Evolutionary conservation across 2,329 filamentous ascomycete species (phyloP).

Genomic region (Aphanoascus verrucosus): DNA sequence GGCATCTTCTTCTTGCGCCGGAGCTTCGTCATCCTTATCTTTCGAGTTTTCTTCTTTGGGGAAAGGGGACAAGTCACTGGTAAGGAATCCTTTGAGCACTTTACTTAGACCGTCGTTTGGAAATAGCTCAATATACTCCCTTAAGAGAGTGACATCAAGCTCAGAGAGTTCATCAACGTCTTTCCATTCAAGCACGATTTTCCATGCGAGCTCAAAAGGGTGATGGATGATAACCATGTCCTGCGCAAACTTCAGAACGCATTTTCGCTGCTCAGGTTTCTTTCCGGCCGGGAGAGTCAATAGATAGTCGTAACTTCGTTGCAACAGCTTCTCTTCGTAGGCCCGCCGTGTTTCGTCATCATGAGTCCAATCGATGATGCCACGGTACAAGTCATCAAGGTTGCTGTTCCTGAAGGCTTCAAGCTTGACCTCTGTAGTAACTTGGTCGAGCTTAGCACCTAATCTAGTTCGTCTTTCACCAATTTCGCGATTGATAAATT

Average conservation of each 20-base stretch:
- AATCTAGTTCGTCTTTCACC: slow-evolving; percentile 78
- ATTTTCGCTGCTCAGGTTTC: slow-evolving; percentile 60
- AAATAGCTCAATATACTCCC: slow-evolving; percentile 73
- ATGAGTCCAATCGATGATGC: slow-evolving; percentile 78
- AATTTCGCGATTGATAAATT: slow-evolving; percentile 80
- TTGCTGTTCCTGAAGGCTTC: slow-evolving; percentile 69
- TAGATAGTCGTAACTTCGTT: slow-evolving; percentile 68
- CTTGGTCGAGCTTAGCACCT: slow-evolving; percentile 70
- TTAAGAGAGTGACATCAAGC: slow-evolving; percentile 66
- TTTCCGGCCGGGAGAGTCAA: slow-evolving; percentile 54
- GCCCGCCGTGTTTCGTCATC: slow-evolving; percentile 74
- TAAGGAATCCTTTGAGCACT: slow-evolving; percentile 70
- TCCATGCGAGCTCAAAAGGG: slow-evolving; percentile 81
- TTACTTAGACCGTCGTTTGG: slow-evolving; percentile 72
- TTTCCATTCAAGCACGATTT: slow-evolving; percentile 79
- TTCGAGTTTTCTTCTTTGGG: slow-evolving; percentile 46
- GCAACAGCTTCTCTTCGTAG: slow-evolving; percentile 83
- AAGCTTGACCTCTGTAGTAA: slow-evolving; percentile 74
- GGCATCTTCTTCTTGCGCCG: slow-evolving; percentile 18
- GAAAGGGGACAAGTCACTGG: slow-evolving; percentile 75
- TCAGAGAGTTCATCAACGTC: slow-evolving; percentile 64
- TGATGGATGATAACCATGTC: slow-evolving; percentile 97
- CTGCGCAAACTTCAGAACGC: slow-evolving; percentile 64
- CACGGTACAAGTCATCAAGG: slow-evolving; percentile 68
- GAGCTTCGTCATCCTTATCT: slow-evolving; percentile 34